These are phyloP conservation scores for Cochlearia excelsa DNA, from an alignment of 345 rosid genomes.

Conservation along the genomic window DNA sequence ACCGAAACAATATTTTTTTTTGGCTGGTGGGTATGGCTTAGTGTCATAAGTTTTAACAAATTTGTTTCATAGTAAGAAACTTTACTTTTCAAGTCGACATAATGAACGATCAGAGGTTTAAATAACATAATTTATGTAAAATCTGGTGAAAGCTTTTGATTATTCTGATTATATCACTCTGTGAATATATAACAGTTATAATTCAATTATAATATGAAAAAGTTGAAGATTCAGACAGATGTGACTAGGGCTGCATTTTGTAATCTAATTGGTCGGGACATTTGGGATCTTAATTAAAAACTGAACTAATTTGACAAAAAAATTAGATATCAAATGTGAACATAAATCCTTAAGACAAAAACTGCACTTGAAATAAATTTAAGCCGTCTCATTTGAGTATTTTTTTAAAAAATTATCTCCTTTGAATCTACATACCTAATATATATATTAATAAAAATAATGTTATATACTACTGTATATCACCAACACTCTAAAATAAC, in stretches of 20 bases:
- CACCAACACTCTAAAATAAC: background rate
- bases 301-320: constrained; percentile 9
- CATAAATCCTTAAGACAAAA: constrained; percentile 18
- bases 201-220: constrained; percentile 9
- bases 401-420: constrained; percentile 6
- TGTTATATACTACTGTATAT: background rate
- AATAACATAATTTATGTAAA: background rate
- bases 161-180: constrained; percentile 24
- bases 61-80: constrained; percentile 4
- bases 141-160: constrained; percentile 24
- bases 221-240: constrained; percentile 30
- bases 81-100: constrained; percentile 17
- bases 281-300: constrained; percentile 16
- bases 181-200: constrained; percentile 15
- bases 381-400: background rate
- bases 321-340: constrained; percentile 15
- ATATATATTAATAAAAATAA: no score
- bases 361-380: constrained; percentile 19
- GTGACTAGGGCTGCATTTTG: constrained; percentile 27
- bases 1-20: constrained; percentile 5
- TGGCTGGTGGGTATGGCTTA: constrained; percentile 11
- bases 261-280: constrained; percentile 25
- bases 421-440: constrained; percentile 10
- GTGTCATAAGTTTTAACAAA: background rate
- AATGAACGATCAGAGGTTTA: background rate